These are phyloP conservation scores for Ceratocystis diversiconidia DNA, from an alignment of 2,329 filamentous ascomycete genomes.

Conservation along the genomic window DNA sequence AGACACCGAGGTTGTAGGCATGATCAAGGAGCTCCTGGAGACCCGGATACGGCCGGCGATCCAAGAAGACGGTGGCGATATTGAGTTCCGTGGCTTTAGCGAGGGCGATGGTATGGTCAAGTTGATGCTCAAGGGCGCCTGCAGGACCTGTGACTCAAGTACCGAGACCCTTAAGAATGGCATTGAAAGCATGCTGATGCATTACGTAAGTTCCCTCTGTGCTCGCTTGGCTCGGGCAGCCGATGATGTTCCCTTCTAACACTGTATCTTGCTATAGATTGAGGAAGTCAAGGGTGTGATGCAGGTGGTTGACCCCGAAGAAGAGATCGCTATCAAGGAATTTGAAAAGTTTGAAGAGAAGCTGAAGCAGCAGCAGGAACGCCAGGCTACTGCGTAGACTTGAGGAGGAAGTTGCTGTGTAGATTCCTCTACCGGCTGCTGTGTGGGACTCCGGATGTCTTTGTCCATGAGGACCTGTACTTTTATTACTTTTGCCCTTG, in stretches of 20 bases:
- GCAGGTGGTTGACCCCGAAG: slow-evolving; percentile 82
- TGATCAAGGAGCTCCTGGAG: slow-evolving; percentile 97
- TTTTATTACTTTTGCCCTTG: not conserved
- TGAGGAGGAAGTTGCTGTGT: not conserved
- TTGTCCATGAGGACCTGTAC: slow-evolving; percentile 2
- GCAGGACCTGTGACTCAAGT: slow-evolving; percentile 89
- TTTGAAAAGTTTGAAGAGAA: slow-evolving; percentile 94
- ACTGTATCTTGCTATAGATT: slow-evolving; percentile 43
- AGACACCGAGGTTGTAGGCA: slow-evolving; percentile 85
- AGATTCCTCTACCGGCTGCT: not conserved
- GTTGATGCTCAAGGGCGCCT: slow-evolving; percentile 80
- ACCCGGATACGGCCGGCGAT: slow-evolving; percentile 90
- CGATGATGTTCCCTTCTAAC: slow-evolving; percentile 22
- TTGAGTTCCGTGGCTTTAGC: slow-evolving; percentile 84
- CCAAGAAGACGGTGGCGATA: slow-evolving; percentile 94
- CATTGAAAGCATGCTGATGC: slow-evolving; percentile 97
- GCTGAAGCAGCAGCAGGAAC: slow-evolving; percentile 34
- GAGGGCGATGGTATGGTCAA: slow-evolving; percentile 56
- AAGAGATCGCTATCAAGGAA: slow-evolving; percentile 72
- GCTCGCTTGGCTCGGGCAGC: not conserved
- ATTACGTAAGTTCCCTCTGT: slow-evolving; percentile 51
- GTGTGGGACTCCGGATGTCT: not conserved
- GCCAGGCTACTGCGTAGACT: not conserved
- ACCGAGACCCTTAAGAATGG: slow-evolving; percentile 95
- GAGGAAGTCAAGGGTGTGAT: slow-evolving; percentile 89